These are phyloP conservation scores for Ophiostoma ulmi DNA, from an alignment of 2,329 filamentous ascomycete species.

Conservation along the genomic window DNA sequence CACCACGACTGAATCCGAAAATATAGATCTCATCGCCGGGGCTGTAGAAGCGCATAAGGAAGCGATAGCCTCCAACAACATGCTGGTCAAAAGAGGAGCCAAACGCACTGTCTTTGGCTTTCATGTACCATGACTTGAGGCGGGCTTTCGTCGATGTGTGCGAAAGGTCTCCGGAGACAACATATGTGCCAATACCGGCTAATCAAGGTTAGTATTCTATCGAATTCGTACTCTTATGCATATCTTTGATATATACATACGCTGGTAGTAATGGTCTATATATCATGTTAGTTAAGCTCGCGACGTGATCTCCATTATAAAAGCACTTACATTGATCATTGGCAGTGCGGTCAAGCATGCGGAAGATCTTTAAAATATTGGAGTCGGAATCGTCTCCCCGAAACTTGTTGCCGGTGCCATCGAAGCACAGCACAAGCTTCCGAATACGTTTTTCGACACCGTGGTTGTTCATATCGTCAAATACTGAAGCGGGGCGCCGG, in stretches of 20 bases:
- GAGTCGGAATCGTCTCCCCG: conserved; percentile 58
- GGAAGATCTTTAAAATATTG: conserved; percentile 65
- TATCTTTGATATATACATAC: not conserved
- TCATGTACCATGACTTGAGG: conserved; percentile 61
- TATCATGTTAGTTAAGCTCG: not conserved
- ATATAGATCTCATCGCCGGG: conserved; percentile 63
- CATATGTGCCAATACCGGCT: conserved; percentile 70
- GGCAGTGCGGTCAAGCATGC: conserved; percentile 61
- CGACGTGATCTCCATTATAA: not conserved
- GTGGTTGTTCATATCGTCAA: conserved; percentile 16
- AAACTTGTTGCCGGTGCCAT: conserved; percentile 61
- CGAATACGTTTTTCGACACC: conserved; percentile 26
- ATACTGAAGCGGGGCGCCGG: not conserved
- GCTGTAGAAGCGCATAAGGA: conserved; percentile 68
- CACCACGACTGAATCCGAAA: conserved; percentile 68
- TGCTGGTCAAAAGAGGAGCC: conserved; percentile 77
- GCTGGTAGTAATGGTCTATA: not conserved
- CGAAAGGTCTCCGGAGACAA: conserved; percentile 55
- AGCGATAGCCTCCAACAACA: conserved; percentile 76
- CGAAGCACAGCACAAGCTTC: conserved; percentile 58
- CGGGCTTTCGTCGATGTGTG: conserved; percentile 53
- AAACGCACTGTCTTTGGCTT: conserved; percentile 73
- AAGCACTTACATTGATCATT: conserved; percentile 49
- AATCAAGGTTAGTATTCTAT: not conserved
- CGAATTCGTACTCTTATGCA: too few relatives aligned